Evolutionary conservation across 495 filamentous ascomycete genomes (phyloP).

Genomic region (Cryomyces minteri): DNA sequence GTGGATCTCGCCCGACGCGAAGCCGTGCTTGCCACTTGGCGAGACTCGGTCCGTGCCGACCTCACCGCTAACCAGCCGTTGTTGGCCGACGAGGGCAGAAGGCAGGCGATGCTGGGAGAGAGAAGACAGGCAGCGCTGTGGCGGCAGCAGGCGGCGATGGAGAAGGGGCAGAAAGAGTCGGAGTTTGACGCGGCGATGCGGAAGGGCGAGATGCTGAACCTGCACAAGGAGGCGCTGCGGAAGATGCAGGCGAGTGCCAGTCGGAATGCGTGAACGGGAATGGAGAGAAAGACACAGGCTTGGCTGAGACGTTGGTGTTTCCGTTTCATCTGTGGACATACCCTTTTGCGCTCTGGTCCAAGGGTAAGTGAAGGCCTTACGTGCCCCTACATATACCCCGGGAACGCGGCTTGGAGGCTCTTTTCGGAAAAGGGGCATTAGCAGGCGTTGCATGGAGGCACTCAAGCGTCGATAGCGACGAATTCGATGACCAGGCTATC

Average conservation of each 20-base stretch:
- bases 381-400: too few relatives aligned
- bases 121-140: conserved; percentile 30
- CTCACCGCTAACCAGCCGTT: conserved; percentile 26
- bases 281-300: too few relatives aligned
- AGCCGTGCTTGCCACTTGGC: conserved; percentile 54
- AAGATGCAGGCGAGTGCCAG: conserved; percentile 64
- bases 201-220: conserved; percentile 51
- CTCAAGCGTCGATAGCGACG: too few relatives aligned
- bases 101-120: conserved; percentile 20
- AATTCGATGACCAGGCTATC: too few relatives aligned
- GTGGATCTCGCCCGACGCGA: conserved; percentile 30
- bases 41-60: conserved; percentile 50
- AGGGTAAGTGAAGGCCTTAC: too few relatives aligned
- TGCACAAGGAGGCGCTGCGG: conserved; percentile 66
- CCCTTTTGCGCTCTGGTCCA: too few relatives aligned
- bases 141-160: conserved; percentile 23
- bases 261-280: background rate
- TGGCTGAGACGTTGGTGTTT: too few relatives aligned
- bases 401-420: too few relatives aligned
- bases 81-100: conserved; percentile 14
- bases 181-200: conserved; percentile 60
- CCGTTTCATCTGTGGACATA: too few relatives aligned
- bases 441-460: too few relatives aligned
- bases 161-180: conserved; percentile 20
- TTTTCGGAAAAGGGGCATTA: too few relatives aligned